Evolutionary conservation across 2,329 filamentous ascomycete species (phyloP).

Genomic region (Pochonia chlamydosporia): DNA sequence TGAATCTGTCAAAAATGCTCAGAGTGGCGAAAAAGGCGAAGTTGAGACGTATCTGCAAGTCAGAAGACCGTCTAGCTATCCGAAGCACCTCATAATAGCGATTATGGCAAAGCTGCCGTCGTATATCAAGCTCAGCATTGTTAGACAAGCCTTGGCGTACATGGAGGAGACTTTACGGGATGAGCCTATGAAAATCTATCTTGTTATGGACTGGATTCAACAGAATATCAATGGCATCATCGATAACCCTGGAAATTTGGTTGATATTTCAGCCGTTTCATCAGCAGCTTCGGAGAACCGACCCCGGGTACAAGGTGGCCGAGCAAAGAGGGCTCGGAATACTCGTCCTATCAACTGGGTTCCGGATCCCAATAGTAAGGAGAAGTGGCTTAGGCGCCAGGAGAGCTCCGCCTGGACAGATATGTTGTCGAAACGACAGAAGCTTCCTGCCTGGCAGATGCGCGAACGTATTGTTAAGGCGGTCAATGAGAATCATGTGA

Average conservation of each 20-base stretch:
- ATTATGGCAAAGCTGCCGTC: constrained; percentile 71
- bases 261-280: constrained; percentile 76
- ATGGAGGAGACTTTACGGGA: constrained; percentile 66
- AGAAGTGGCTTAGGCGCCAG: constrained; percentile 67
- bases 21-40: constrained; percentile 41
- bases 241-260: constrained; percentile 73
- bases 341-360: constrained; percentile 60
- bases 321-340: constrained; percentile 30
- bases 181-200: constrained; percentile 85
- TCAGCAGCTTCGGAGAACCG: constrained; percentile 57
- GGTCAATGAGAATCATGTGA: constrained; percentile 75
- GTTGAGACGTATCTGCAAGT: constrained; percentile 58
- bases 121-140: constrained; percentile 86
- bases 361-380: constrained; percentile 52
- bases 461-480: constrained; percentile 70
- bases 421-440: constrained; percentile 68
- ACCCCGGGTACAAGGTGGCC: constrained; percentile 19
- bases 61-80: constrained; percentile 69
- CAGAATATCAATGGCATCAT: constrained; percentile 77
- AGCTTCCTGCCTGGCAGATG: constrained; percentile 82
- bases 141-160: constrained; percentile 69
- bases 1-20: constrained; percentile 46
- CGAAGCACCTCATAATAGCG: constrained; percentile 61
- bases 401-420: constrained; percentile 58
- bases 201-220: constrained; percentile 87